A percentile compares a stretch with the other conserved stretches of the same genome.
These are phyloP conservation scores for Euptelea pleiosperma DNA, from an alignment of 164 flowering plant genomes.

Conservation along the genomic window DNA sequence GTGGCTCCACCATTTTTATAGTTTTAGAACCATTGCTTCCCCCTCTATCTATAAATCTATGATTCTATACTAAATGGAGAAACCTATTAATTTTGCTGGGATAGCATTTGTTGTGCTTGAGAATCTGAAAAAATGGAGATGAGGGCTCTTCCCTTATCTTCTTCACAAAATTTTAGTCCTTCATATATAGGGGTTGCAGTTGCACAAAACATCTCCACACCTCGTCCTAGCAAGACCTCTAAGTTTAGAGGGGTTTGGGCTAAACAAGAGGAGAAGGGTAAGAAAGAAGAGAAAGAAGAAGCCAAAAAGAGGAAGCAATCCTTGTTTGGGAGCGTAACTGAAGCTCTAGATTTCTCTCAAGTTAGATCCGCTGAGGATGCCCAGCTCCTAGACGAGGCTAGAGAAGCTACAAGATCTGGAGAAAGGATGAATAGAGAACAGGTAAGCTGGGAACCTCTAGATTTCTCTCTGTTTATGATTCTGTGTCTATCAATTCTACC, in stretches of 20 bases:
- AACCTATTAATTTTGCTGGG: too few species aligned
- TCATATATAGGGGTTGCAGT: constrained; percentile 14
- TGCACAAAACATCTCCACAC: constrained; percentile 14
- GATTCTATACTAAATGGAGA: too few species aligned
- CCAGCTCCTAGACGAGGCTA: constrained; percentile 69
- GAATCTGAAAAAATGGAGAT: constrained; percentile 25
- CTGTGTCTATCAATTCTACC: too few species aligned
- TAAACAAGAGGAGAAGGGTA: constrained; percentile 33
- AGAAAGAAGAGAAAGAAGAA: constrained; percentile 22
- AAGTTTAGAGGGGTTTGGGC: constrained; percentile 37
- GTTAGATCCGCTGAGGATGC: constrained; percentile 83
- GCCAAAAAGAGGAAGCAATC: constrained; percentile 49
- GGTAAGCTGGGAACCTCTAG: too few species aligned
- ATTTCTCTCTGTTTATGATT: too few species aligned
- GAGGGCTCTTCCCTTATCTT: constrained; percentile 43
- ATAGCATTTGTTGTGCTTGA: too few species aligned
- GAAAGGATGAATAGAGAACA: constrained; percentile 67
- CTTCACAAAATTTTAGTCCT: constrained; percentile 32
- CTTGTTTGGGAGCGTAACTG: constrained; percentile 60
- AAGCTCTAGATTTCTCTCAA: constrained; percentile 86
- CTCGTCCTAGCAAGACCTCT: constrained; percentile 12
- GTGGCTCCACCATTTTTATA: too few species aligned
- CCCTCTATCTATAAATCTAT: too few species aligned
- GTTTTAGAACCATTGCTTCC: too few species aligned
- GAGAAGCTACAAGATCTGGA: constrained; percentile 67